Evolutionary conservation across 2,329 filamentous ascomycete species (phyloP).

Genomic region (Pseudogymnoascus sp.): DNA sequence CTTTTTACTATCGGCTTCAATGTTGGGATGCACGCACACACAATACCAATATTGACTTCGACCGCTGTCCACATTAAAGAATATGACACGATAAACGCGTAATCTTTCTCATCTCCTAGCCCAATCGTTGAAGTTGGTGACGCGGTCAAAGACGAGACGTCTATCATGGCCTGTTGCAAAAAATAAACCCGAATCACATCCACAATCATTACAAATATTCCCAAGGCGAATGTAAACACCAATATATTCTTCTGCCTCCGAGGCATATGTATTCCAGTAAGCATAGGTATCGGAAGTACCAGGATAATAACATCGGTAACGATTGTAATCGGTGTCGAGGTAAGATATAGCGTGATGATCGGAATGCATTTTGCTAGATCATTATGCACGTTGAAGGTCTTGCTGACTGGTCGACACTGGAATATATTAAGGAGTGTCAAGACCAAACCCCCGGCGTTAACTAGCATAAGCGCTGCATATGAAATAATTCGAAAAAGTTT

Average conservation of each 20-base stretch:
- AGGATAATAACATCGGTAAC: constrained; percentile 81
- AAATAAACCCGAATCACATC: constrained; percentile 85
- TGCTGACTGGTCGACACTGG: constrained; percentile 67
- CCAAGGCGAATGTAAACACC: constrained; percentile 74
- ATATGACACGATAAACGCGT: constrained; percentile 66
- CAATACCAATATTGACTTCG: constrained; percentile 81
- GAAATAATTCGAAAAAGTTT: constrained; percentile 69
- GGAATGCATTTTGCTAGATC: constrained; percentile 12
- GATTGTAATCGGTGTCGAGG: constrained; percentile 83
- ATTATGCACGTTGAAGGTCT: constrained; percentile 48
- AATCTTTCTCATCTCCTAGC: constrained; percentile 31
- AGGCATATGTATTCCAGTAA: constrained; percentile 76
- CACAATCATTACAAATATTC: constrained; percentile 76
- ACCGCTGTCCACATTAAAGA: constrained; percentile 89
- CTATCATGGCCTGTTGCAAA: constrained; percentile 48
- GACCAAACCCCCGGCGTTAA: constrained; percentile 70
- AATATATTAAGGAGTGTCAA: constrained; percentile 80
- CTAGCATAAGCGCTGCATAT: constrained; percentile 65
- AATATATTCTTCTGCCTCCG: constrained; percentile 78
- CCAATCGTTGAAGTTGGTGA: background rate
- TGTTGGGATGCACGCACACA: constrained; percentile 79
- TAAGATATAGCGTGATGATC: constrained; percentile 57
- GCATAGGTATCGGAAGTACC: constrained; percentile 74
- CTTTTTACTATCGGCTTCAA: constrained; percentile 70
- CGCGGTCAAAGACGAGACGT: background rate